Evolutionary conservation across 2,329 filamentous ascomycete genomes (phyloP).

Genomic region (Botrytis fragariae): DNA sequence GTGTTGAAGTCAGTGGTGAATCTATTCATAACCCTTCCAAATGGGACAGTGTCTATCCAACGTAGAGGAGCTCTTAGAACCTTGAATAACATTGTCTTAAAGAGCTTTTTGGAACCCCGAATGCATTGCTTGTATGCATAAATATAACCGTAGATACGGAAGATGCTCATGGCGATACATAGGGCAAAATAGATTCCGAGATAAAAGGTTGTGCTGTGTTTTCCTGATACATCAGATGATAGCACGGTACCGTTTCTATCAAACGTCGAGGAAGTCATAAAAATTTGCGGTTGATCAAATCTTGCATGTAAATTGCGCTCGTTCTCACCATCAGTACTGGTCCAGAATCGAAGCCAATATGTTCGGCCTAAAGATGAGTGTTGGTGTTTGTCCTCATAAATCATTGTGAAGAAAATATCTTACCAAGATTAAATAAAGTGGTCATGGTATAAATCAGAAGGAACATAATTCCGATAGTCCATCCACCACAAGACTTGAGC

Average conservation of each 20-base stretch:
- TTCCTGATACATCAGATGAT: neutral
- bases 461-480: conserved; percentile 8
- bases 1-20: conserved; percentile 67
- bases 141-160: conserved; percentile 48
- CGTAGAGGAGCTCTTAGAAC: conserved; percentile 68
- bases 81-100: conserved; percentile 61
- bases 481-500: conserved; percentile 19
- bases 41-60: conserved; percentile 74
- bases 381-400: neutral
- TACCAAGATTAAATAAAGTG: conserved; percentile 4
- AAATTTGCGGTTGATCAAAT: neutral
- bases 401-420: neutral
- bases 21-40: conserved; percentile 71
- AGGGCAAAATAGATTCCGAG: conserved; percentile 17
- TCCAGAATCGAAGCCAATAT: conserved; percentile 21
- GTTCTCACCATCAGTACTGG: neutral
- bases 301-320: neutral
- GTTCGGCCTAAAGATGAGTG: conserved; percentile 7
- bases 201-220: conserved; percentile 16
- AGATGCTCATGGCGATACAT: conserved; percentile 2
- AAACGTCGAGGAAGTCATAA: neutral
- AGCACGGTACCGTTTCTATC: neutral
- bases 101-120: conserved; percentile 63
- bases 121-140: conserved; percentile 63
- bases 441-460: conserved; percentile 12